phyloP scores from a whole-genome alignment of 2,329 filamentous ascomycete species.

The Colletotrichum eremochloae region DNA sequence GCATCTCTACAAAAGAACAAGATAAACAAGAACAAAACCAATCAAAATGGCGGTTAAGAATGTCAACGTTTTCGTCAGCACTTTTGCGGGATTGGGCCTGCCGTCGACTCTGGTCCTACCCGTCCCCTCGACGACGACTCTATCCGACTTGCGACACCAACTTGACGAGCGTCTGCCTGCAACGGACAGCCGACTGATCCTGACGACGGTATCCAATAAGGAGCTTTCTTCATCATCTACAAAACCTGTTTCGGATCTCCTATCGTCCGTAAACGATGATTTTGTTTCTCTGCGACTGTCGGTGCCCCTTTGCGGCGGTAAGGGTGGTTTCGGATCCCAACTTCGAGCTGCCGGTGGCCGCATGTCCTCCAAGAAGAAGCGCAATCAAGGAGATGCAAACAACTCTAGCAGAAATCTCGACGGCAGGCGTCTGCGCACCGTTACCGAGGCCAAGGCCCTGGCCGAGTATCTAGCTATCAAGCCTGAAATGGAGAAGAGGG shows the following conservation, averaged over 20 bases:
- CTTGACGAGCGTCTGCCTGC: constrained; percentile 73
- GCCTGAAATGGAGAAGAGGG: constrained; percentile 95
- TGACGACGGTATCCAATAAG: constrained; percentile 86
- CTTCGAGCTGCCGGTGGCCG: constrained; percentile 95
- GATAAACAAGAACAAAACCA: neutral
- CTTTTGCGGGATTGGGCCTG: constrained; percentile 84
- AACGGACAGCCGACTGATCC: constrained; percentile 72
- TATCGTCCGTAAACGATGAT: constrained; percentile 69
- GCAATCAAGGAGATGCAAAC: constrained; percentile 84
- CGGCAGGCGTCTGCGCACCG: constrained; percentile 88
- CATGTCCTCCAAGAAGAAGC: constrained; percentile 96
- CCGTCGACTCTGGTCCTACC: constrained; percentile 88
- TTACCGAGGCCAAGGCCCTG: constrained; percentile 94
- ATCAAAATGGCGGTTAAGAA: constrained; percentile 66
- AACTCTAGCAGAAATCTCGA: constrained; percentile 94
- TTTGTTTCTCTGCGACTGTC: constrained; percentile 88
- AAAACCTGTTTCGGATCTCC: constrained; percentile 71
- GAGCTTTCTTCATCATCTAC: constrained; percentile 70
- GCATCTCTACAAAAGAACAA: neutral
- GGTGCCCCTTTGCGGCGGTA: constrained; percentile 87
- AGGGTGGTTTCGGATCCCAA: constrained; percentile 97
- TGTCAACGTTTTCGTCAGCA: constrained; percentile 87
- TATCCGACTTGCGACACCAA: constrained; percentile 75
- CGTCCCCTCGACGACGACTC: constrained; percentile 72
- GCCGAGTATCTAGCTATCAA: constrained; percentile 96